phyloP scores from a whole-genome alignment of 2,329 filamentous ascomycete species.

The Periconia macrospinosa region DNA sequence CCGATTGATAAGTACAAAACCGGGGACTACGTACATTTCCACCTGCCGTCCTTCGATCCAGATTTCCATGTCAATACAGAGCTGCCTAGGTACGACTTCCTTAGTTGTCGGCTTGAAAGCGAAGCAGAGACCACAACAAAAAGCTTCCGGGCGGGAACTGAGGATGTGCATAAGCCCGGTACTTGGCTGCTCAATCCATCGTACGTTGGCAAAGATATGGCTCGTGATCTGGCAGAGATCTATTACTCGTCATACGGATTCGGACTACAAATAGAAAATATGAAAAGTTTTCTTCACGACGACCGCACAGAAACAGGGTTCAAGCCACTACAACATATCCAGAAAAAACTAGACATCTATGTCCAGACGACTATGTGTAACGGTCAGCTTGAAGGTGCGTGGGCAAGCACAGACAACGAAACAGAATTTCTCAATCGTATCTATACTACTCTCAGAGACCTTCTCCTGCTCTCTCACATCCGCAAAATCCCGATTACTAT shows the following conservation, averaged over 20 bases:
- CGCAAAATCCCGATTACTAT: not conserved
- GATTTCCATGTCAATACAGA: constrained; percentile 1
- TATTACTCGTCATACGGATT: constrained; percentile 3
- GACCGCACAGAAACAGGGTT: constrained; percentile 5
- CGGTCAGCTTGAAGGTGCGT: not conserved
- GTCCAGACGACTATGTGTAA: constrained; percentile 1
- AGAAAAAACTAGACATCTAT: not conserved
- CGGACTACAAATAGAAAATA: not conserved
- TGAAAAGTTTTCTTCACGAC: constrained; percentile 1
- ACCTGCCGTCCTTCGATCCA: not conserved
- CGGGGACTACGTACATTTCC: not conserved
- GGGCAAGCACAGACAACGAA: constrained; percentile 2
- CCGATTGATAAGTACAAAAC: not conserved
- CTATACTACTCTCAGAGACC: not conserved
- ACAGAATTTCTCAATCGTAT: constrained; percentile 2
- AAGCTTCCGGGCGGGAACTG: not conserved
- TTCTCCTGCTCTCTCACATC: constrained; percentile 1
- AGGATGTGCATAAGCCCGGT: constrained; percentile 1
- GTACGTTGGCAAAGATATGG: constrained; percentile 4
- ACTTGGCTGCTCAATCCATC: constrained; percentile 6
- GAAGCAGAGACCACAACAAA: not conserved
- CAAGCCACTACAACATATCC: constrained; percentile 4
- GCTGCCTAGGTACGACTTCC: not conserved
- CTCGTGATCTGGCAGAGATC: constrained; percentile 6
- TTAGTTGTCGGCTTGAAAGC: not conserved